These are phyloP conservation scores for Clohesyomyces aquaticus DNA, from an alignment of 495 filamentous ascomycete genomes.

Conservation along the genomic window DNA sequence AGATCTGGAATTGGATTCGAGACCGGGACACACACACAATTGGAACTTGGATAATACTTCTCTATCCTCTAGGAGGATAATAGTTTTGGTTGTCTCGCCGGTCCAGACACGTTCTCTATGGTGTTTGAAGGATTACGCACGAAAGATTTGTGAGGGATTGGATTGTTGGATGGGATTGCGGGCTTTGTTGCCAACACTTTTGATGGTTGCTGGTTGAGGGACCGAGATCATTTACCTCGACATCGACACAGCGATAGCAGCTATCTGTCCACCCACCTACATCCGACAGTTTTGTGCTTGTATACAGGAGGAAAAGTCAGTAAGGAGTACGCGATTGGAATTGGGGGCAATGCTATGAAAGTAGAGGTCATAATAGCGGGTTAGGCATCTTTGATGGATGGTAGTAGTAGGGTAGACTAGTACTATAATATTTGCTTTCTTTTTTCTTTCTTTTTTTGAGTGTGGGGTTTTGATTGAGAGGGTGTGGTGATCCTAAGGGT, in stretches of 20 bases:
- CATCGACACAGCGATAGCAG: neutral
- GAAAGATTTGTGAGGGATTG: neutral
- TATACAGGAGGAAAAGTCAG: no score
- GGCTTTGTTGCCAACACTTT: no score
- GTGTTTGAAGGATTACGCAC: no score
- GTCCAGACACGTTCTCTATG: no score
- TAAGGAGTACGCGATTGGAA: no score
- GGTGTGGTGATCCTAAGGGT: no score
- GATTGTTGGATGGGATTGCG: slow-evolving; percentile 2
- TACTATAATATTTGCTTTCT: slow-evolving; percentile 7
- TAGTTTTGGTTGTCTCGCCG: no score
- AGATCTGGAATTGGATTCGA: neutral
- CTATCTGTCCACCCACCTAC: neutral
- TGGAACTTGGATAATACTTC: slow-evolving; percentile 15
- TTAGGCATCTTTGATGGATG: neutral
- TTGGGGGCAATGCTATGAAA: no score
- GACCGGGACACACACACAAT: no score
- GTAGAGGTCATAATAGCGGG: neutral
- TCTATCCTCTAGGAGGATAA: slow-evolving; percentile 12
- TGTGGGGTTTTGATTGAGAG: neutral
- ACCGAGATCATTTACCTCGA: neutral
- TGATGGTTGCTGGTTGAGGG: neutral
- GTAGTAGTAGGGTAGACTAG: slow-evolving; percentile 3
- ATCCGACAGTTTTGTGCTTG: neutral
- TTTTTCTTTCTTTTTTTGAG: neutral